A percentile compares a stretch with the other conserved stretches of the same genome.
Evolutionary conservation across 805 yeast species (phyloP).

Genomic region (Debaryomyces tyrocola): DNA sequence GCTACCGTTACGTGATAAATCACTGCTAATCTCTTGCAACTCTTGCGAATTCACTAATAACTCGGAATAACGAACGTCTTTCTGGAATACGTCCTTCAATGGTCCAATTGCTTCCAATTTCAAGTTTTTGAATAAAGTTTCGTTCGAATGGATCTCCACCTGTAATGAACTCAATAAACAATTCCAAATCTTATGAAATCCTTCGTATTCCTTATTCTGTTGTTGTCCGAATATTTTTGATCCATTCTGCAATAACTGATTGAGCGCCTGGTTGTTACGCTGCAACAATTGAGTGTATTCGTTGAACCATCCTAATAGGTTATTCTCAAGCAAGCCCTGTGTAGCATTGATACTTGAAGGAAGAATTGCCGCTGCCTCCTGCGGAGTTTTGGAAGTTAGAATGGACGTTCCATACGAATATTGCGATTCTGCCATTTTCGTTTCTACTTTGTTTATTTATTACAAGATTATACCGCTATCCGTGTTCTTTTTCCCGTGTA

Average conservation of each 20-base stretch:
- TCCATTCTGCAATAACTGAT: conserved; percentile 51
- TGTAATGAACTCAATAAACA: conserved; percentile 50
- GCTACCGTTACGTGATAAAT: conserved; percentile 13
- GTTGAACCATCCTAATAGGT: conserved; percentile 35
- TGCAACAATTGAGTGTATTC: conserved; percentile 18
- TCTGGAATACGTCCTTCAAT: conserved; percentile 51
- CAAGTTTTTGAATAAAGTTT: conserved; percentile 45
- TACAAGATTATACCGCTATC: background rate
- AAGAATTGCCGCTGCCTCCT: conserved; percentile 39
- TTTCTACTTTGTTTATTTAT: background rate
- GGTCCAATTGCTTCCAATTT: conserved; percentile 57
- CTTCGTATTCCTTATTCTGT: conserved; percentile 37
- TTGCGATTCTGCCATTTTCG: conserved; percentile 12
- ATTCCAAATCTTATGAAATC: conserved; percentile 45
- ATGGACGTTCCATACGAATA: conserved; percentile 29
- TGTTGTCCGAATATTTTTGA: conserved; percentile 16
- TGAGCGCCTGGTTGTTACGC: conserved; percentile 53
- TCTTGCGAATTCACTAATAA: conserved; percentile 49
- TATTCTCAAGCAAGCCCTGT: conserved; percentile 26
- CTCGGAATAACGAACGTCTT: conserved; percentile 56
- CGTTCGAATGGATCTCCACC: conserved; percentile 49
- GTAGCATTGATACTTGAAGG: conserved; percentile 35
- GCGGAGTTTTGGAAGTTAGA: conserved; percentile 42
- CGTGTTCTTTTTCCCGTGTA: no score
- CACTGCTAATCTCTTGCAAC: conserved; percentile 37